Evolutionary conservation across 441 rosid species (phyloP).

Genomic region (Hura crepitans): DNA sequence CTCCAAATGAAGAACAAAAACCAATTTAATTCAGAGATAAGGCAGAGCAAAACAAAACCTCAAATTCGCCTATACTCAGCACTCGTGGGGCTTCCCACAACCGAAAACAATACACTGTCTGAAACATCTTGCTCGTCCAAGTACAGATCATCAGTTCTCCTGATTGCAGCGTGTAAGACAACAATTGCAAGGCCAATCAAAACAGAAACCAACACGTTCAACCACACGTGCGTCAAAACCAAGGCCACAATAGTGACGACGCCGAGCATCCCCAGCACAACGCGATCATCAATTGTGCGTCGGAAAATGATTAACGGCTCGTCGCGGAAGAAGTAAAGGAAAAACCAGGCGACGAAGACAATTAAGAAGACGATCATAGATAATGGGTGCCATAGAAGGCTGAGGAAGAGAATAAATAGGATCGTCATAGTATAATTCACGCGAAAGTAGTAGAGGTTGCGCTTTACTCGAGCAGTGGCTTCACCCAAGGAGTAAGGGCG

Average conservation of each 20-base stretch:
- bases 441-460: conserved; percentile 54
- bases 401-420: conserved; percentile 47
- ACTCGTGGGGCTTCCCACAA: conserved; percentile 45
- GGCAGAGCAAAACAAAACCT: background rate
- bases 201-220: conserved; percentile 55
- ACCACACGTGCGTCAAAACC: conserved; percentile 51
- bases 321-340: conserved; percentile 61
- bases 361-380: conserved; percentile 54
- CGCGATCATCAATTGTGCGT: conserved; percentile 52
- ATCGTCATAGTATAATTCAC: conserved; percentile 52
- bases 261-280: conserved; percentile 40
- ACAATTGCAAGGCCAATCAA: conserved; percentile 40
- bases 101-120: conserved; percentile 45
- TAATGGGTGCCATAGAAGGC: conserved; percentile 67
- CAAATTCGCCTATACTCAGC: conserved; percentile 38
- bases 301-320: conserved; percentile 36
- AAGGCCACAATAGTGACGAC: conserved; percentile 45
- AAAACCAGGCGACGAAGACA: conserved; percentile 54
- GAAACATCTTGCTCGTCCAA: conserved; percentile 34
- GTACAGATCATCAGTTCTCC: conserved; percentile 52
- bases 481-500: conserved; percentile 45
- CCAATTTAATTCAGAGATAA: background rate
- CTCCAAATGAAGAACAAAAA: conserved; percentile 1
- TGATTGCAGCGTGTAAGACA: conserved; percentile 44
- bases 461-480: conserved; percentile 38